These are phyloP conservation scores for Asterionellopsis glacialis DNA, from an alignment of 108 stramenopile species.

Conservation along the genomic window DNA sequence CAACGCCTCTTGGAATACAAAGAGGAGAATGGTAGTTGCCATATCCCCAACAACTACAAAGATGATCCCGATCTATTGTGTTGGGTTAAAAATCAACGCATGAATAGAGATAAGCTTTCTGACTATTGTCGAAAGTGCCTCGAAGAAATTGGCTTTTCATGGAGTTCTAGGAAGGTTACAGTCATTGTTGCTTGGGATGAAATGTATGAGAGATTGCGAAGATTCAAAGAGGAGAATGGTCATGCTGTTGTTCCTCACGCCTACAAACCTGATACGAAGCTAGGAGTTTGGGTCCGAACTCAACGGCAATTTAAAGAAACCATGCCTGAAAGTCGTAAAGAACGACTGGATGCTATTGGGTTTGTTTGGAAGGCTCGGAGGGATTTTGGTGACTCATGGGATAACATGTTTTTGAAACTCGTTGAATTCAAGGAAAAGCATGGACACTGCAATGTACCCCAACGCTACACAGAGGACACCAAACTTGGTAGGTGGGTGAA, in stretches of 20 bases:
- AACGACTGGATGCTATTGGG: conserved; percentile 40
- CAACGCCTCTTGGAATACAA: background rate
- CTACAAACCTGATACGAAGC: background rate
- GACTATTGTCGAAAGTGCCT: conserved; percentile 34
- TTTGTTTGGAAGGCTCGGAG: conserved; percentile 52
- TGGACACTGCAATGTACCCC: conserved; percentile 41
- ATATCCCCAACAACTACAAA: conserved; percentile 4
- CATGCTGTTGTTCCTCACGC: background rate
- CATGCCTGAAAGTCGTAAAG: conserved; percentile 28
- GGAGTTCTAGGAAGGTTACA: conserved; percentile 47
- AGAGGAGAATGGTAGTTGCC: background rate
- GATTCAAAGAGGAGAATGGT: conserved; percentile 10
- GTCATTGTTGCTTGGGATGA: conserved; percentile 13
- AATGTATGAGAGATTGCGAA: conserved; percentile 15
- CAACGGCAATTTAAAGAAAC: background rate
- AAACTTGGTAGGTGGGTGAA: conserved; percentile 26
- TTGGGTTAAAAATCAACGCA: conserved; percentile 31
- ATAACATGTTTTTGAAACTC: conserved; percentile 16
- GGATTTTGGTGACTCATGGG: conserved; percentile 19
- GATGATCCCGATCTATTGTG: conserved; percentile 3
- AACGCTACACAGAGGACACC: conserved; percentile 33
- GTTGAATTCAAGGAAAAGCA: background rate
- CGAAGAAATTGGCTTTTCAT: conserved; percentile 58
- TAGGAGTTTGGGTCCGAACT: background rate
- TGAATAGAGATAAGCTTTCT: conserved; percentile 12